Percentiles rank a stretch among this genome's conserved stretches.
Evolutionary conservation across 257 asterid species (phyloP).

Genomic region (Scutellaria minor): DNA sequence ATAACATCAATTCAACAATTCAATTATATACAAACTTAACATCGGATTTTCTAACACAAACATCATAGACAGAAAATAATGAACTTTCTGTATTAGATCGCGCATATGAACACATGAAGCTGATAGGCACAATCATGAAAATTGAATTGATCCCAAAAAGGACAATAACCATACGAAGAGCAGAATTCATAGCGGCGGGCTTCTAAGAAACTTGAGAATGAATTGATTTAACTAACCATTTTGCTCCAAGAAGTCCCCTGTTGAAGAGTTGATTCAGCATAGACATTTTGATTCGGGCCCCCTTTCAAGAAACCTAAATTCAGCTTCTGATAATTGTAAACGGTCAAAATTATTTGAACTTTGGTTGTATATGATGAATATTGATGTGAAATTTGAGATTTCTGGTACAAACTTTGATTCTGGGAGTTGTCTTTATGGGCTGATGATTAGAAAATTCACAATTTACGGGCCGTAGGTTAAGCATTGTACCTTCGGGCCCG

Average conservation of each 20-base stretch:
- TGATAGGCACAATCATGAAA: not conserved
- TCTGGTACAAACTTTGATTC: slow-evolving; percentile 12
- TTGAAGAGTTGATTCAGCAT: slow-evolving; percentile 89
- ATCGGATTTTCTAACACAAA: no score
- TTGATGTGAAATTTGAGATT: not conserved
- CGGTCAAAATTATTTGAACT: not conserved
- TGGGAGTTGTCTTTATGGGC: not conserved
- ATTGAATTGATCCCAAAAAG: slow-evolving; percentile 4
- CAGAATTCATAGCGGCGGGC: not conserved
- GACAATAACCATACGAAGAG: slow-evolving; percentile 14
- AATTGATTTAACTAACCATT: slow-evolving; percentile 63
- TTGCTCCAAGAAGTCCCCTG: slow-evolving; percentile 82
- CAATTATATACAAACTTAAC: no score
- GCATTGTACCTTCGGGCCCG: slow-evolving; percentile 9
- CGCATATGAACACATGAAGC: not conserved
- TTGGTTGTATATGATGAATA: not conserved
- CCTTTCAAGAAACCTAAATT: slow-evolving; percentile 19
- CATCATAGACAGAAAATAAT: no score
- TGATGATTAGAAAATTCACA: slow-evolving; percentile 1
- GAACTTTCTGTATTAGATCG: not conserved
- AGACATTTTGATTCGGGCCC: slow-evolving; percentile 45
- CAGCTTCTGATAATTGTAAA: not conserved
- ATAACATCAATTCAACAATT: no score
- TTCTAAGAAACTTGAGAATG: not conserved
- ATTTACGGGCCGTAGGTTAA: slow-evolving; percentile 4